Percentiles rank a stretch among this genome's conserved stretches.
Conservation (phyloP, 208 protist genomes). For the Leishmania braziliensis region DNA sequence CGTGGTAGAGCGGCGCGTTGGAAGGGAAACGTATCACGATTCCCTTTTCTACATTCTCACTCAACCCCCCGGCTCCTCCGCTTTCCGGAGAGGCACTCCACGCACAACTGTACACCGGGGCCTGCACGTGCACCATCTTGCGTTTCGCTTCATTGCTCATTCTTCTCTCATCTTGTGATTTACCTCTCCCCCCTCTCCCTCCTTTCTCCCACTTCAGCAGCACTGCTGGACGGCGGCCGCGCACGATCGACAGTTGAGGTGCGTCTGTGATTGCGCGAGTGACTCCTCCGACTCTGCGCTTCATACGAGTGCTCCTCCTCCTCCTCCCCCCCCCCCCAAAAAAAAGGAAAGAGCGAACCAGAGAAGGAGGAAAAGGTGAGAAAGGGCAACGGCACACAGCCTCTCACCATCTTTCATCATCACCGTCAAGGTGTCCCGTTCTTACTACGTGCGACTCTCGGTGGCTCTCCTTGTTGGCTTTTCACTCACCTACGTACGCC, state of each 20-base stretch:
- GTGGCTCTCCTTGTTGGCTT: not conserved
- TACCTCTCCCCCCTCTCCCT: not conserved
- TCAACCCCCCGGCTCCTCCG: not conserved
- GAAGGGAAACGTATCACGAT: not conserved
- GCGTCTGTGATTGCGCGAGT: not conserved
- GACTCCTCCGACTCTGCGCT: not conserved
- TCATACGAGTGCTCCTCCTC: not conserved
- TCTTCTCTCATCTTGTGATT: not conserved
- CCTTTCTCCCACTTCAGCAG: not conserved
- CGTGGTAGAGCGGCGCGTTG: not conserved
- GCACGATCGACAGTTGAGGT: not conserved
- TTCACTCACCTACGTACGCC: not conserved
- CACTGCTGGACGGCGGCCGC: not conserved
- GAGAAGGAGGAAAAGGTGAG: not conserved
- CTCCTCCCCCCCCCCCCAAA: too few relatives aligned
- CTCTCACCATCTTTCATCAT: not conserved
- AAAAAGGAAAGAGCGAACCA: not conserved
- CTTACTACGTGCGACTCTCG: not conserved
- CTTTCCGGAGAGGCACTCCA: not conserved
- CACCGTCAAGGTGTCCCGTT: not conserved
- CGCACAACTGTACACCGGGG: not conserved
- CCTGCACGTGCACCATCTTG: not conserved
- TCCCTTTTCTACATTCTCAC: not conserved
- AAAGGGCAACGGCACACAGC: not conserved
- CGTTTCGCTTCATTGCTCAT: not conserved